Evolutionary conservation across 257 asterid genomes (phyloP).

Genomic region (Jaltomata sinuosa): DNA sequence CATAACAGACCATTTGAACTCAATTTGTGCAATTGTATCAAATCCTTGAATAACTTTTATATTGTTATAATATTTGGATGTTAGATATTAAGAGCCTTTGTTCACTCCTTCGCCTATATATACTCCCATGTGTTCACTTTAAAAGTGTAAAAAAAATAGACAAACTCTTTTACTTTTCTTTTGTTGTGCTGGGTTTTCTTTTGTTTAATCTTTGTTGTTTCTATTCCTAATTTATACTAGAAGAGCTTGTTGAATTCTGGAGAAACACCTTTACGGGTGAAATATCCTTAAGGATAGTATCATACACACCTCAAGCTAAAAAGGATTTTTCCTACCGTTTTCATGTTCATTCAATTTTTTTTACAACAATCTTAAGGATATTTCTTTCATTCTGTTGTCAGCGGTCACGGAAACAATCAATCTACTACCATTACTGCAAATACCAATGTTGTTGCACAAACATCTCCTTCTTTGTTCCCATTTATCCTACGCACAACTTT

Average conservation of each 20-base stretch:
- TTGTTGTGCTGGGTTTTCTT: neutral
- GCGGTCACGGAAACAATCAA: neutral
- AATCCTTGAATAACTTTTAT: neutral
- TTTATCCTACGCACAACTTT: neutral
- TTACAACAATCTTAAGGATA: neutral
- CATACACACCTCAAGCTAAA: neutral
- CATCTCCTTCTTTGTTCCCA: neutral
- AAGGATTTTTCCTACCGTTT: neutral
- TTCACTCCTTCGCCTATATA: neutral
- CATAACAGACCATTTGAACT: neutral
- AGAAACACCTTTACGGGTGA: neutral
- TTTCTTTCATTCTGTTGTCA: neutral
- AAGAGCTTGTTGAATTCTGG: neutral
- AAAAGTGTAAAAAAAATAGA: neutral
- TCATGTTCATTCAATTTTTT: neutral
- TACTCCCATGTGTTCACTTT: neutral
- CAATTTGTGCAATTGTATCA: neutral
- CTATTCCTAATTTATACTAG: neutral
- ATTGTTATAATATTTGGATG: neutral
- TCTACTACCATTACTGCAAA: neutral
- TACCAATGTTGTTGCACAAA: neutral
- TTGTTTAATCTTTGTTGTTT: neutral
- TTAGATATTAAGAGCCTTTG: neutral
- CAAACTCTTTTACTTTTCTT: neutral
- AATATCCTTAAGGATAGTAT: neutral